Evolutionary conservation across 2,329 filamentous ascomycete species (phyloP), one percentile per base, ranked within the genome.

Genomic region (Colletotrichum cuscutae): DNA sequence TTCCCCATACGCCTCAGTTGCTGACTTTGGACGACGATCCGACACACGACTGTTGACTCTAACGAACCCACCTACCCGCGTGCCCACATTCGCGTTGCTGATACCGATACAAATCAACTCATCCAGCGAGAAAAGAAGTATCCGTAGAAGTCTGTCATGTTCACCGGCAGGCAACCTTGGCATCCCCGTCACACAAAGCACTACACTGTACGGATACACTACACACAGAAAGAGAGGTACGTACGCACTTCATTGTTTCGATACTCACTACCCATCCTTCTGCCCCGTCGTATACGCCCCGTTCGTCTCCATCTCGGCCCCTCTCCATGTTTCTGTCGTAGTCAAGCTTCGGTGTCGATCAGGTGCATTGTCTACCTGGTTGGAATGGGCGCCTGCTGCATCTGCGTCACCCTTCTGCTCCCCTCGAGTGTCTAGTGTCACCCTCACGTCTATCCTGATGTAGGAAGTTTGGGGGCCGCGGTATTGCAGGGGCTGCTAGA

Each of bases 11-110:
- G 13, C 52, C 15, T 56, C 32, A 68, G 46, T 37, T 37, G 35
- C 57, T 24, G 63, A 61, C 65, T 62, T 71, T 68, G 65, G 69
- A 71, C 65, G 69, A 71, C 65, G 69, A 63, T 71, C 58, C 58
- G 37, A 68, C 49, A 71, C 57, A 56, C 57, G 68, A 71, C 57
- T n/a, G 37, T 53, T 22, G 57, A 62, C 64, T 58, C 35, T 46
- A n/a, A 52, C 15, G 28, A 57, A 71, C 68, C 64, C 68, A 68
- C 68, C 64, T 64, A 68, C 64, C 12, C 32, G 0, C 24, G 35
- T 22, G 58, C 54, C 68, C 68, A 70, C 24, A 49, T 59, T 42
- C 30, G 42, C 61, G 42, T 46, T 54, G 66, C 66, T 60, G 52
- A 37, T 35, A 35, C 28, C 19, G 56, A 12, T n/a, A 35, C 53